Percentiles rank a stretch among this genome's conserved stretches.
phyloP scores from a whole-genome alignment of 2,329 filamentous ascomycete species.

The Macrophomina phaseolina region DNA sequence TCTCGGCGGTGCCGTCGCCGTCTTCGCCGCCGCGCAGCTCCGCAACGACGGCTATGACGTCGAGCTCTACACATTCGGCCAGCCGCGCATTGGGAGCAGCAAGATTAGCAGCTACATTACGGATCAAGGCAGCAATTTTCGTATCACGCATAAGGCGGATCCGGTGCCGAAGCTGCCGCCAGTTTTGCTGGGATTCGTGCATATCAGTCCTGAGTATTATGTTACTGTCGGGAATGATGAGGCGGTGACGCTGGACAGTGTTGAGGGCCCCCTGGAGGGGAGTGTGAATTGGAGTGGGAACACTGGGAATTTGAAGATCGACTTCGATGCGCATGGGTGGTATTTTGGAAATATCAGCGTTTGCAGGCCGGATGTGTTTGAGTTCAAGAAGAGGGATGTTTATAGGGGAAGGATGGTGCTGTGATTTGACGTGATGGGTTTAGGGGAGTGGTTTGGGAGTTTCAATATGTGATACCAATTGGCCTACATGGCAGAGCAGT shows the following conservation, averaged over 20 bases:
- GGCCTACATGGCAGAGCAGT: background rate
- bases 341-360: slow-evolving; percentile 43
- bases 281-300: slow-evolving; percentile 38
- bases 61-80: slow-evolving; percentile 72
- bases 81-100: slow-evolving; percentile 68
- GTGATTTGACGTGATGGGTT: background rate
- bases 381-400: slow-evolving; percentile 16
- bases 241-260: slow-evolving; percentile 33
- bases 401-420: background rate
- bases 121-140: slow-evolving; percentile 60
- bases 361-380: slow-evolving; percentile 15
- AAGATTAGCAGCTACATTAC: slow-evolving; percentile 62
- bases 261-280: slow-evolving; percentile 32
- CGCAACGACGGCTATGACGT: slow-evolving; percentile 54
- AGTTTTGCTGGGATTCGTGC: slow-evolving; percentile 64
- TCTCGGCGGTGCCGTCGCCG: slow-evolving; percentile 69
- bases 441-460: background rate
- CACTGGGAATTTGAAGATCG: slow-evolving; percentile 36
- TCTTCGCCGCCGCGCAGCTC: slow-evolving; percentile 63
- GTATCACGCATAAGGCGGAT: slow-evolving; percentile 71
- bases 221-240: slow-evolving; percentile 37
- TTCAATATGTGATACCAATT: background rate
- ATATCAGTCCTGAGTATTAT: slow-evolving; percentile 73
- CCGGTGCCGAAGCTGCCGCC: slow-evolving; percentile 71
- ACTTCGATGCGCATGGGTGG: slow-evolving; percentile 41